Evolutionary conservation across 2,329 filamentous ascomycete genomes (phyloP).

Genomic region (Aciculosporium take): DNA sequence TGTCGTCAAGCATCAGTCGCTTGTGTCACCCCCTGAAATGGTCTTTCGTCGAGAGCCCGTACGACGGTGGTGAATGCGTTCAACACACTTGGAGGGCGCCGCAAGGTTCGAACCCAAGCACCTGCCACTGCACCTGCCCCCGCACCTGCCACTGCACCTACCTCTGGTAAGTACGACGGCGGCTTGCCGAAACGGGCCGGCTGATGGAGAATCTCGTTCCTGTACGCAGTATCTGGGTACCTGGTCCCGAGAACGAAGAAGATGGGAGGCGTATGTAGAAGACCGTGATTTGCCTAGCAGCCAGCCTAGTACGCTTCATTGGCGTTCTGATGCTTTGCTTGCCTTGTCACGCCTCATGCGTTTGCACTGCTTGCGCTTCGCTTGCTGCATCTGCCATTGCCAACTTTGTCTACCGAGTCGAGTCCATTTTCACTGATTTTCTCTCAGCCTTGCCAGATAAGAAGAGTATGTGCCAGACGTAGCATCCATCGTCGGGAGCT

Average conservation of each 20-base stretch:
- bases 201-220: neutral
- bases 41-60: neutral
- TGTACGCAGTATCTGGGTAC: neutral
- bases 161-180: neutral
- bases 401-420: neutral
- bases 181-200: neutral
- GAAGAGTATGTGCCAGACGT: neutral
- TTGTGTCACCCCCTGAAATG: neutral
- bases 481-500: neutral
- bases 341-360: neutral
- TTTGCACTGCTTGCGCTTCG: slow-evolving; percentile 1
- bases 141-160: too few species aligned
- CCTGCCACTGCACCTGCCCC: too few species aligned
- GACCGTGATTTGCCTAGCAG: slow-evolving; percentile 1
- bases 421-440: slow-evolving; percentile 2
- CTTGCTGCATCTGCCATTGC: neutral
- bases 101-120: too few species aligned
- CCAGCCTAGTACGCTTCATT: slow-evolving; percentile 2
- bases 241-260: slow-evolving; percentile 1
- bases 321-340: slow-evolving; percentile 1
- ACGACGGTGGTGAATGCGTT: neutral
- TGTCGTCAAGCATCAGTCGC: neutral
- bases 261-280: neutral
- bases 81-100: too few species aligned
- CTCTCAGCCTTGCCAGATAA: neutral